Evolutionary conservation across 495 filamentous ascomycete genomes (phyloP).

Genomic region (Aspergillus sclerotioniger): DNA sequence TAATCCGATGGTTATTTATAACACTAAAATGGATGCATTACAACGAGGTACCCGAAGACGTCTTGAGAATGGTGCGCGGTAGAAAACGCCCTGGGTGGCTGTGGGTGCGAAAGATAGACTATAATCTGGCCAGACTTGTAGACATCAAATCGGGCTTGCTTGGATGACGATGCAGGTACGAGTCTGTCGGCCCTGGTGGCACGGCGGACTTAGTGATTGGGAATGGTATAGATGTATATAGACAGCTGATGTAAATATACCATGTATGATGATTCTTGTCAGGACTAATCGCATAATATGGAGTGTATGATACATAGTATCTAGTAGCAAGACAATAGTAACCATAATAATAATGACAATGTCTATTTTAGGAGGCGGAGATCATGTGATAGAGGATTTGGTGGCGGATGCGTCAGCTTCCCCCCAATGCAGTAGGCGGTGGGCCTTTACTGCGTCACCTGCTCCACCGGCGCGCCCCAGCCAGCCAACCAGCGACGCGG

Average conservation of each 20-base stretch:
- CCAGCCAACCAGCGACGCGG: neutral
- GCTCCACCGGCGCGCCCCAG: neutral
- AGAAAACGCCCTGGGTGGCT: no score
- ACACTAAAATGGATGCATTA: no score
- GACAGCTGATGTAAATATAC: no score
- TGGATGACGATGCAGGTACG: neutral
- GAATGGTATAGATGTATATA: no score
- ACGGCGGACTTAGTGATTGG: neutral
- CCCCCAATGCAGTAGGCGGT: neutral
- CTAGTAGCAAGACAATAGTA: no score
- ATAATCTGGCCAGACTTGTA: neutral
- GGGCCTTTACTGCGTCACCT: neutral
- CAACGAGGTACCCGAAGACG: no score
- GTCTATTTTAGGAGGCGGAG: neutral
- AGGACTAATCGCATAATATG: no score
- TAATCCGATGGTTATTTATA: no score
- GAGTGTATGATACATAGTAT: no score
- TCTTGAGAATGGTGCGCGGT: no score
- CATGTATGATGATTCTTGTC: no score
- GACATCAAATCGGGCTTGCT: neutral
- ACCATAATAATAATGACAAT: neutral
- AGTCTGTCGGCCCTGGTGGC: neutral
- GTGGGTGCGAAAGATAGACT: neutral
- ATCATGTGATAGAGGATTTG: neutral
- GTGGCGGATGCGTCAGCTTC: constrained; percentile 1